Percentiles rank a stretch among this genome's conserved stretches.
Evolutionary conservation across 2,329 filamentous ascomycete genomes (phyloP).

Genomic region (Davidsoniella neocaledoniae): DNA sequence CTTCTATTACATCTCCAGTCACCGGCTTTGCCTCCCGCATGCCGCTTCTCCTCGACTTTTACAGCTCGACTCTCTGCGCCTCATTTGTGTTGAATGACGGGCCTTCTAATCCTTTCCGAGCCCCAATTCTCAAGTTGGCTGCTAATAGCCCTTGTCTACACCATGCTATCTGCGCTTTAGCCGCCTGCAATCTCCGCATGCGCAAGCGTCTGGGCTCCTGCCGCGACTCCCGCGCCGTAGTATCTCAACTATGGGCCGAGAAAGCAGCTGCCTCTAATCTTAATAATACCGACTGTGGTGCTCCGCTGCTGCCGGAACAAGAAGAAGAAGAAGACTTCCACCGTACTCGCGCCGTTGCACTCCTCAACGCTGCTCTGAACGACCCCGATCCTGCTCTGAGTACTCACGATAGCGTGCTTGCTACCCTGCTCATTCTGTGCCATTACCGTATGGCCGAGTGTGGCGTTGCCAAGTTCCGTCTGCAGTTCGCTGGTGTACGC

Average conservation of each 20-base stretch:
- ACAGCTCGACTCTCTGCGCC: slow-evolving; percentile 79
- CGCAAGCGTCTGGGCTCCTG: slow-evolving; percentile 50
- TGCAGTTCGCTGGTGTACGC: slow-evolving; percentile 82
- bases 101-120: slow-evolving; percentile 69
- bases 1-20: neutral
- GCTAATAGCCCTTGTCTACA: slow-evolving; percentile 67
- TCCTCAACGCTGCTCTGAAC: slow-evolving; percentile 70
- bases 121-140: slow-evolving; percentile 65
- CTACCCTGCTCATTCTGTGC: slow-evolving; percentile 73
- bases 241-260: slow-evolving; percentile 30
- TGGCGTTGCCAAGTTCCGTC: slow-evolving; percentile 82
- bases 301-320: slow-evolving; percentile 16
- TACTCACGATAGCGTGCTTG: slow-evolving; percentile 71
- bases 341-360: slow-evolving; percentile 58
- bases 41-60: slow-evolving; percentile 83
- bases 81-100: slow-evolving; percentile 85
- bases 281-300: slow-evolving; percentile 19
- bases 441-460: slow-evolving; percentile 90
- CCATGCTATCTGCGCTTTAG: slow-evolving; percentile 77
- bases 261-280: slow-evolving; percentile 18
- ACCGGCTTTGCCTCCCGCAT: slow-evolving; percentile 50
- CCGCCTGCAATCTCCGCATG: slow-evolving; percentile 82
- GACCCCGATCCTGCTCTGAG: slow-evolving; percentile 46
- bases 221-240: slow-evolving; percentile 35
- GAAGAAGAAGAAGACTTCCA: slow-evolving; percentile 75